Evolutionary conservation across 2,329 filamentous ascomycete genomes (phyloP).

Genomic region (Fusarium humuli): DNA sequence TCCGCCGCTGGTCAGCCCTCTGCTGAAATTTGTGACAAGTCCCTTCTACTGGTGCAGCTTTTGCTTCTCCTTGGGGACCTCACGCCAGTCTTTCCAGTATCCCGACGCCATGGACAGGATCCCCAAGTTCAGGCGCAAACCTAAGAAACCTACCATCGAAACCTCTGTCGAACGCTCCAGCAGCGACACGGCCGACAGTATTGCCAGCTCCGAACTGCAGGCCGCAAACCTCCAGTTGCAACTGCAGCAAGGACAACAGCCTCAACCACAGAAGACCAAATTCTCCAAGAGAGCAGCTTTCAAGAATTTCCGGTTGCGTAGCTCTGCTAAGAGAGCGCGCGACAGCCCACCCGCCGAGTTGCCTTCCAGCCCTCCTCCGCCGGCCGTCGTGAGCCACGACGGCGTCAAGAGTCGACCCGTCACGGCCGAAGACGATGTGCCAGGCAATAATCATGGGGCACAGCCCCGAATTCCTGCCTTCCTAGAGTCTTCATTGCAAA

Average conservation of each 20-base stretch:
- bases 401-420: constrained; percentile 47
- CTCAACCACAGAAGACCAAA: constrained; percentile 40
- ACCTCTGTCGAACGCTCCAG: constrained; percentile 53
- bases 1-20: constrained; percentile 16
- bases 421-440: constrained; percentile 34
- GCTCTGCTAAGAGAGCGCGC: constrained; percentile 60
- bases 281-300: constrained; percentile 55
- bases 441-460: constrained; percentile 27
- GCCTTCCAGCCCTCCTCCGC: constrained; percentile 47
- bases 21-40: constrained; percentile 24
- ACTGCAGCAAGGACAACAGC: constrained; percentile 31
- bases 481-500: constrained; percentile 52
- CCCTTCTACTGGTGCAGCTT: constrained; percentile 25
- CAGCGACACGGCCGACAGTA: constrained; percentile 46
- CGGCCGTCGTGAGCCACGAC: constrained; percentile 54
- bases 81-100: constrained; percentile 21
- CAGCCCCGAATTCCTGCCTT: constrained; percentile 53
- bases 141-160: constrained; percentile 58
- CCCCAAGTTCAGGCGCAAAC: constrained; percentile 58
- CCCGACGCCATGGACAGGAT: constrained; percentile 55
- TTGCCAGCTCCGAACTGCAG: constrained; percentile 44
- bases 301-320: constrained; percentile 58
- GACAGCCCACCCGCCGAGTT: constrained; percentile 54
- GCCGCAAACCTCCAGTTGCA: constrained; percentile 40
- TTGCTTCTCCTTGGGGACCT: constrained; percentile 21